Conservation (phyloP, 257 asterid species). For the Jasminum sambac region DNA sequence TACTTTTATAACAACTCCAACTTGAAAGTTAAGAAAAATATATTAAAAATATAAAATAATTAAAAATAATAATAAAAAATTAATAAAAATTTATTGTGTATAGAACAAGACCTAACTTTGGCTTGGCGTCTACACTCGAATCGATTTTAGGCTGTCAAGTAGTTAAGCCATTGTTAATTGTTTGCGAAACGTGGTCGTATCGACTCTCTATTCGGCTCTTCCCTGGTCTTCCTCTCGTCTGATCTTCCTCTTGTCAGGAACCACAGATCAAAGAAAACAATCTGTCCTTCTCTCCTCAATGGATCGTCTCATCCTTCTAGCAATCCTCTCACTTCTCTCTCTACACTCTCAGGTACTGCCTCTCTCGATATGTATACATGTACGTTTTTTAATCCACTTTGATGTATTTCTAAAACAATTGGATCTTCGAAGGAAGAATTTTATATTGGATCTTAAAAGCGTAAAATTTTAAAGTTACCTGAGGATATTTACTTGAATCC, state of each 20-base stretch:
- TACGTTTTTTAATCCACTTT: neutral
- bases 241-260: neutral
- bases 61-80: too few species aligned
- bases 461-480: conserved; percentile 16
- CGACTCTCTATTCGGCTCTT: conserved; percentile 8
- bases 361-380: neutral
- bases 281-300: conserved; percentile 22
- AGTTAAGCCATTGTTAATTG: neutral
- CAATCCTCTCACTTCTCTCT: conserved; percentile 36
- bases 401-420: conserved; percentile 20
- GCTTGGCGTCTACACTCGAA: too few species aligned
- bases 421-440: conserved; percentile 24
- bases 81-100: too few species aligned
- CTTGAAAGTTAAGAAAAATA: too few species aligned
- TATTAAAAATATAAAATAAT: too few species aligned
- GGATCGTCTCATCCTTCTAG: conserved; percentile 37
- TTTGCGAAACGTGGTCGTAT: conserved; percentile 3
- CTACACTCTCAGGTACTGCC: conserved; percentile 40
- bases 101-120: too few species aligned
- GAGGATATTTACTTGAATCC: conserved; percentile 26
- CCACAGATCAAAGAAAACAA: neutral
- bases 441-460: conserved; percentile 1
- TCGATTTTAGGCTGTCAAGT: too few species aligned
- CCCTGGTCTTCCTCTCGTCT: neutral
- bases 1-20: too few species aligned